Evolutionary conservation across 768 basidiomycete genomes (phyloP), one percentile per base, ranked within the genome.

Genomic region (Trametes elegans): DNA sequence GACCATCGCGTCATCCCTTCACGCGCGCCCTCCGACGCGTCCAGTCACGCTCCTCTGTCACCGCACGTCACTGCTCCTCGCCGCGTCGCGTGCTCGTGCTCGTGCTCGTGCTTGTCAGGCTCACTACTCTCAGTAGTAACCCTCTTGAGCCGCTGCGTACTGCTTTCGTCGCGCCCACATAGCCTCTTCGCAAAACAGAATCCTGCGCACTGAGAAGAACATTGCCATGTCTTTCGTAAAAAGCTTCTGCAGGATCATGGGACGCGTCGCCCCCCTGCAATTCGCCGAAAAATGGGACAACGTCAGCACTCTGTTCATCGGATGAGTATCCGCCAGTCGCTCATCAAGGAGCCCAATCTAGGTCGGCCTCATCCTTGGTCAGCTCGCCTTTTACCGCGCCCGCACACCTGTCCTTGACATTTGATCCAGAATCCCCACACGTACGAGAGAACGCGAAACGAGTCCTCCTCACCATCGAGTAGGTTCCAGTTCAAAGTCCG

Each of bases 221-320:
- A n/a, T n/a, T n/a, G 28, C 46, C 10, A 60, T 69, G 66, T 68
- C 71, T 10, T 52, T 77, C 28, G 65, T 83, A 11, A 83, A 79
- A 67, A 72, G 76, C 28, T 81, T 87, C 10, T 80, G 79, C 61
- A 77, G 73, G 38, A 83, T 85, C 0, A 88, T 93, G 86, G 87
- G 90, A 58, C 80, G 84, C 24, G 88, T 97, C 59, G 93, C 94
- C 1, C 95, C 95, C 3, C 78, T 93, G 19, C 76, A 82, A 32
- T 77, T 97, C 7, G 94, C 95, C 16, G 93, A 89, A 61, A 82
- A 79, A 58, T 98, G 95, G 93, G 95, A 98, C 66, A 98, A 98
- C 72, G 94, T 97, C 60, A 73, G 89, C 73, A 31, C 44, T 52
- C 34, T 8, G 19, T 45, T 47, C 21, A 39, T 32, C 41, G 23